Evolutionary conservation across 2,329 filamentous ascomycete species (phyloP).

Genomic region (Sporothrix pallida): DNA sequence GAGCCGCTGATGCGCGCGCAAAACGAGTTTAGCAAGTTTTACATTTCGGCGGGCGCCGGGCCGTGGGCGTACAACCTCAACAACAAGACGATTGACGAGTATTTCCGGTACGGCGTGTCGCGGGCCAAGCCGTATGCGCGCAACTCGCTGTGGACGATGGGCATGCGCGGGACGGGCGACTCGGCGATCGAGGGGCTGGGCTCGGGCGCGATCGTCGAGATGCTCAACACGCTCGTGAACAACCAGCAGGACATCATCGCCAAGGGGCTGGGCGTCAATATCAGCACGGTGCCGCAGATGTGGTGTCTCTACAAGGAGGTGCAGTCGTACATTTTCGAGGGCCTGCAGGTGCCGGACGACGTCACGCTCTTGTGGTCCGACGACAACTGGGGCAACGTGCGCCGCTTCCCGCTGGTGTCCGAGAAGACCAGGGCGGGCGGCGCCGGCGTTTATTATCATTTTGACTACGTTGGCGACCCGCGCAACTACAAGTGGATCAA

Average conservation of each 20-base stretch:
- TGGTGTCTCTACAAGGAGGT: slow-evolving; percentile 80
- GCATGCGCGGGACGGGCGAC: slow-evolving; percentile 74
- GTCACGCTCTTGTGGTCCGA: slow-evolving; percentile 72
- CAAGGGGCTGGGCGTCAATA: slow-evolving; percentile 58
- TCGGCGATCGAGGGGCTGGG: slow-evolving; percentile 62
- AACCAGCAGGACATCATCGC: slow-evolving; percentile 65
- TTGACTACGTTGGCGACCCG: slow-evolving; percentile 58
- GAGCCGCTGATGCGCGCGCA: slow-evolving; percentile 71
- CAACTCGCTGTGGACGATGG: slow-evolving; percentile 68
- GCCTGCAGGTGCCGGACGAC: slow-evolving; percentile 67
- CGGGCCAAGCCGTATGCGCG: slow-evolving; percentile 70
- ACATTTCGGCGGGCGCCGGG: slow-evolving; percentile 51
- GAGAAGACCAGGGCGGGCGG: slow-evolving; percentile 66
- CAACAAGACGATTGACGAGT: slow-evolving; percentile 69
- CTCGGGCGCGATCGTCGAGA: slow-evolving; percentile 60
- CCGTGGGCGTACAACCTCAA: slow-evolving; percentile 74
- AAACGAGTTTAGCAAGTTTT: slow-evolving; percentile 61
- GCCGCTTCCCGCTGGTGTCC: slow-evolving; percentile 63
- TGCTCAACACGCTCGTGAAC: slow-evolving; percentile 65
- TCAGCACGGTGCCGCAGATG: slow-evolving; percentile 65
- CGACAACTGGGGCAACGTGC: slow-evolving; percentile 72
- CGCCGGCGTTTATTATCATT: slow-evolving; percentile 69
- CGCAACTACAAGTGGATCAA: slow-evolving; percentile 66
- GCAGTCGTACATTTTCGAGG: slow-evolving; percentile 69
- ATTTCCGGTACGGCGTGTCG: slow-evolving; percentile 70